Conservation (phyloP, 1,284 basidiomycete genomes). For the Rhizopogon parksii region DNA sequence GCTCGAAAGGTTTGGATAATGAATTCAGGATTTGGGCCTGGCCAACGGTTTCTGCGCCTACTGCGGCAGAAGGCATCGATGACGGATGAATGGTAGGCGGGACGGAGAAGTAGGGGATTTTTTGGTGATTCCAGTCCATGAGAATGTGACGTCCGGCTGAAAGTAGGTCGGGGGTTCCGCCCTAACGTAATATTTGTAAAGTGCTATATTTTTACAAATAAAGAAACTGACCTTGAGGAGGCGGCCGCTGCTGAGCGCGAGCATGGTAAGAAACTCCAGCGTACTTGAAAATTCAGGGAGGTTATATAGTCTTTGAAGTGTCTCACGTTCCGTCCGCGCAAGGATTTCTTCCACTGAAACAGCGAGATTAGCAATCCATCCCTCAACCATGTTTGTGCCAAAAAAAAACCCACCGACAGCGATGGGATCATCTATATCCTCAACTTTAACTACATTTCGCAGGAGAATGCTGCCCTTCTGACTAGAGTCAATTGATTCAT, state of each 20-base stretch:
- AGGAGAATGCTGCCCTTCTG: conserved; percentile 69
- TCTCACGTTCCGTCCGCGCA: conserved; percentile 56
- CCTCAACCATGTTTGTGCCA: neutral
- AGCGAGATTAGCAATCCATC: neutral
- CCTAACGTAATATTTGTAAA: conserved; percentile 36
- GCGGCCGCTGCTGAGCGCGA: conserved; percentile 81
- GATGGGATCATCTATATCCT: conserved; percentile 88
- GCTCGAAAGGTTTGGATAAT: conserved; percentile 66
- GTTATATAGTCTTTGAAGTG: conserved; percentile 78
- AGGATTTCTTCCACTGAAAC: conserved; percentile 78
- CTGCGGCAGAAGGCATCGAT: conserved; percentile 50
- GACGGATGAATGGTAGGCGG: conserved; percentile 79
- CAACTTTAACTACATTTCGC: conserved; percentile 90
- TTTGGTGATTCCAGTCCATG: conserved; percentile 94
- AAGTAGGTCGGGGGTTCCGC: conserved; percentile 87
- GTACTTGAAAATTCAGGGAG: conserved; percentile 69
- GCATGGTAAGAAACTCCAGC: conserved; percentile 86
- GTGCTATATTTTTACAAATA: neutral
- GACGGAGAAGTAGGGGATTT: conserved; percentile 82
- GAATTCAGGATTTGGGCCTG: conserved; percentile 62
- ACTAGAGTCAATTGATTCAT: conserved; percentile 43
- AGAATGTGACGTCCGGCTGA: conserved; percentile 81
- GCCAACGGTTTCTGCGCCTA: conserved; percentile 68
- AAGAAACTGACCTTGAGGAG: conserved; percentile 61
- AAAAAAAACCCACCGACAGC: conserved; percentile 58